These are phyloP conservation scores for Saccharum spontaneum DNA, from an alignment of 176 grass and related monocot genomes.

Conservation along the genomic window DNA sequence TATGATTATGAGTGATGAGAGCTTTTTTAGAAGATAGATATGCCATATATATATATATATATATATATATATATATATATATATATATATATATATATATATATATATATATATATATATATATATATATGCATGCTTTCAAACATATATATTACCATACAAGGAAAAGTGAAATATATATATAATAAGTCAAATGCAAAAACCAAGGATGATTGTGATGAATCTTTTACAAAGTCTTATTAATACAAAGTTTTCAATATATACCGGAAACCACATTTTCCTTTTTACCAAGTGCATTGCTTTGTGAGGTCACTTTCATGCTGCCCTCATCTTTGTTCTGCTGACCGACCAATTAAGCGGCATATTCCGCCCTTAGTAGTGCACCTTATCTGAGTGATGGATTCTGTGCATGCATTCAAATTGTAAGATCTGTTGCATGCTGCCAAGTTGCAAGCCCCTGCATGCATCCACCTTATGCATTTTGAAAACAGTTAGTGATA, in stretches of 20 bases:
- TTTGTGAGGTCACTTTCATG: constrained; percentile 27
- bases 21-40: too few relatives aligned
- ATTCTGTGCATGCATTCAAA: neutral
- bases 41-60: too few relatives aligned
- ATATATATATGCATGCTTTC: neutral
- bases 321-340: constrained; percentile 42
- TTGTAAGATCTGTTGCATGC: constrained; percentile 14
- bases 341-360: constrained; percentile 32
- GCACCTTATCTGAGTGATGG: constrained; percentile 31
- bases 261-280: neutral
- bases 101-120: too few relatives aligned
- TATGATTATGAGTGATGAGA: too few relatives aligned
- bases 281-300: neutral
- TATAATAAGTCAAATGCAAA: neutral
- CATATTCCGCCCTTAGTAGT: constrained; percentile 40
- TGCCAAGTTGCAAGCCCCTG: neutral
- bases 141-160: neutral
- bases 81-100: too few relatives aligned
- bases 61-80: too few relatives aligned
- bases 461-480: neutral
- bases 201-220: neutral
- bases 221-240: neutral
- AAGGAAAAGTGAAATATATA: neutral
- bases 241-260: neutral
- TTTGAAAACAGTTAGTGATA: neutral